Base-by-base conservation (phyloP, 345 rosid species). In the Jatropha curcas region DNA sequence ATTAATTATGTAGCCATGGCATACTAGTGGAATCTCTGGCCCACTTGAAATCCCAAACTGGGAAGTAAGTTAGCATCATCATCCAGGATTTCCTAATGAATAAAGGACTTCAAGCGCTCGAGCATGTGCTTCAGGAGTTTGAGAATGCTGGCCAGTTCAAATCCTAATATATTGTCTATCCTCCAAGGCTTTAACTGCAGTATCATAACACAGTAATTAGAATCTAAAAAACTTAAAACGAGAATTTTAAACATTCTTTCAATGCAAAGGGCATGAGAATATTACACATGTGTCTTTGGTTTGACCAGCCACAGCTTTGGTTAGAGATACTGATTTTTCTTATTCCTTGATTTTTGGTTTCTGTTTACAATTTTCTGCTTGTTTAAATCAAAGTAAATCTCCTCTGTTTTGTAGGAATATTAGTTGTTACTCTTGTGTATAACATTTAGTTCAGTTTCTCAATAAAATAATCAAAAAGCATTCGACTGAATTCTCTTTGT, bases 1-100 rank as follows among this genome's bases (percentile, higher is more conserved):
- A n/a, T n/a, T n/a, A n/a, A n/a, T n/a, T 2, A 14, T n/a, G 35
- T 46, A 16, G 20, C 43, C 72, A 25, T 8, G 70, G 79, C 83
- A 41, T 87, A 90, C 98, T 82, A 92, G 75, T 51, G 99, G 98
- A 83, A 95, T 88, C 83, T 95, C 99, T 34, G 96, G n/a, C n/a
- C 99, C 72, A 91, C 96, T 88, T 91, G 97, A 86, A 93, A 93
- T 68, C 98, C 99, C n/a, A n/a, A 80, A 82, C 84, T 19, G 99
- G 99, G 99, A 91, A 46, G 97, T 92, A 76, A 95, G 99, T 84
- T 95, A 74, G 98, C 98, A 76, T 92, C 99, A 81, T 91, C 94
- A 75, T 92, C 99, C 7, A 95, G 89, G 74, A 92, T 85, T n/a
- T 61, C 92, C 96, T 60, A 95, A 88, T 65, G 98, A 92, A 79